Evolutionary conservation across 1,284 basidiomycete species (phyloP).

Genomic region (Tilletia setariae): DNA sequence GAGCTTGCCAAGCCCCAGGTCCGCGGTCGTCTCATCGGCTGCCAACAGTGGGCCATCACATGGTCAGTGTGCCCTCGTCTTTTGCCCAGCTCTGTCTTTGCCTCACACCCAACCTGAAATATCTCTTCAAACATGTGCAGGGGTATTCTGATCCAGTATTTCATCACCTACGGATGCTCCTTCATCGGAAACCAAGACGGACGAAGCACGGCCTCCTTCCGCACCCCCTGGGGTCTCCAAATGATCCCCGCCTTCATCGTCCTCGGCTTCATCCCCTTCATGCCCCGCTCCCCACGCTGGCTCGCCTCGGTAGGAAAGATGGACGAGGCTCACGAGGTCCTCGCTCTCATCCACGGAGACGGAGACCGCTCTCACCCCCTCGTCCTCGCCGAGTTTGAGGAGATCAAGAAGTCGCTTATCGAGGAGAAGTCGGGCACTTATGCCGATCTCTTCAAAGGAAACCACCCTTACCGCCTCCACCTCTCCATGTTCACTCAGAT

Average conservation of each 20-base stretch:
- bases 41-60: conserved; percentile 21
- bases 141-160: conserved; percentile 7
- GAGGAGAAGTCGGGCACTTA: conserved; percentile 24
- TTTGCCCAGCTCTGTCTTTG: neutral
- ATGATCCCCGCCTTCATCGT: conserved; percentile 15
- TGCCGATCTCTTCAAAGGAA: conserved; percentile 27
- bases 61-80: neutral
- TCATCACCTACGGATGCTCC: conserved; percentile 20
- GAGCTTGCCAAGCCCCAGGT: conserved; percentile 27
- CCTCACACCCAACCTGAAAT: too few species aligned
- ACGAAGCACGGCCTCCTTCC: conserved; percentile 17
- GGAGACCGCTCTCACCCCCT: conserved; percentile 24
- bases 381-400: conserved; percentile 26
- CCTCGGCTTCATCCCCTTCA: conserved; percentile 6
- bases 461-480: conserved; percentile 4
- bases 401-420: conserved; percentile 26
- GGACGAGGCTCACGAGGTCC: conserved; percentile 26
- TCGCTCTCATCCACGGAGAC: conserved; percentile 28
- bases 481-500: conserved; percentile 18
- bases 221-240: conserved; percentile 16
- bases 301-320: conserved; percentile 26
- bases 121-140: too few species aligned
- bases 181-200: conserved; percentile 20
- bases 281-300: conserved; percentile 33
- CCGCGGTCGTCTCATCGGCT: conserved; percentile 29